Conservation (phyloP, 176 grass and related monocot genomes). For the Lolium perenne region DNA sequence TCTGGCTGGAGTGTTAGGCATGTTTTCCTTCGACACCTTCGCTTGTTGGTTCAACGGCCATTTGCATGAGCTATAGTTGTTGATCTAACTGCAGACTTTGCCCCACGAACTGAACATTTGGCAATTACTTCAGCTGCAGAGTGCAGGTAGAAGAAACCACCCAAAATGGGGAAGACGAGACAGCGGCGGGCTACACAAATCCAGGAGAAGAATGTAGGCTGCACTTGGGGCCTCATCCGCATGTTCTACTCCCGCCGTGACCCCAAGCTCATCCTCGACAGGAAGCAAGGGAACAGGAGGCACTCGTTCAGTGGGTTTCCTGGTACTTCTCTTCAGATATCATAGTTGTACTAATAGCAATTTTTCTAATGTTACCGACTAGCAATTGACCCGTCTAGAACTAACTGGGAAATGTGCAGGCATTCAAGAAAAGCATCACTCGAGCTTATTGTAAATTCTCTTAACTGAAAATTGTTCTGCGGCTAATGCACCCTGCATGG, state of each 20-base stretch:
- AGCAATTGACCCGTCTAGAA: neutral
- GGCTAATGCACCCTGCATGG: slow-evolving; percentile 7
- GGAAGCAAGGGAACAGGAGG: slow-evolving; percentile 59
- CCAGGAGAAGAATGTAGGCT: slow-evolving; percentile 56
- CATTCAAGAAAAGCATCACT: neutral
- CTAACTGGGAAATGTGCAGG: neutral
- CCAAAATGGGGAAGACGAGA: slow-evolving; percentile 69
- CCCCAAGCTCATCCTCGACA: slow-evolving; percentile 69
- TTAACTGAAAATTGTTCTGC: neutral
- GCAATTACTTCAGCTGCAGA: slow-evolving; percentile 5
- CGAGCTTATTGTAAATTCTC: neutral
- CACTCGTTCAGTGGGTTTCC: slow-evolving; percentile 31
- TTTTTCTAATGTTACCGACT: neutral
- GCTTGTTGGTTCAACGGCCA: neutral
- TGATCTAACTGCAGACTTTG: neutral
- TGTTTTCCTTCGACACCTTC: neutral
- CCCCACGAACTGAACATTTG: neutral
- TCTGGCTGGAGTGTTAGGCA: neutral
- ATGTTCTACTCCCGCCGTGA: slow-evolving; percentile 71
- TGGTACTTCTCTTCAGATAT: slow-evolving; percentile 18
- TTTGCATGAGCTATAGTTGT: too few relatives aligned
- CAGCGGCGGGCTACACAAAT: slow-evolving; percentile 11
- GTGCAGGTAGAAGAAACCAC: neutral
- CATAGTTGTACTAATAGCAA: neutral
- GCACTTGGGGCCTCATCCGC: slow-evolving; percentile 77